Conservation (phyloP, 805 yeast genomes). For the Yarrowia sp. region DNA sequence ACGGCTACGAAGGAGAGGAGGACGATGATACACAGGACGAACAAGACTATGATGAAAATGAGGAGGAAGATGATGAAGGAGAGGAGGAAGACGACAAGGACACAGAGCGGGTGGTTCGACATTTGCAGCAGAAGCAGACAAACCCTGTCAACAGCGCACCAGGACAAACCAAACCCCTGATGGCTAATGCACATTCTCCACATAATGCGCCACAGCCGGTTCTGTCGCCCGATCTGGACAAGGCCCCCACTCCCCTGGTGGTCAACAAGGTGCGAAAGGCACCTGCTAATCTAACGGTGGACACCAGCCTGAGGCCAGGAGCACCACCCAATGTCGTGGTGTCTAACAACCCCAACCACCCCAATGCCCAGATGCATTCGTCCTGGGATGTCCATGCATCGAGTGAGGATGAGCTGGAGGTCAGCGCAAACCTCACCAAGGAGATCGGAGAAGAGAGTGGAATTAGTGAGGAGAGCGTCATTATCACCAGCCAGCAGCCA, state of each 20-base stretch:
- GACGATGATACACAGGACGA: constrained; percentile 27
- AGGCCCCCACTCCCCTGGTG: constrained; percentile 16
- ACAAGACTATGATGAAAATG: constrained; percentile 21
- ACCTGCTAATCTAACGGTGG: constrained; percentile 14
- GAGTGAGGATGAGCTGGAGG: neutral
- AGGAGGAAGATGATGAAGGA: constrained; percentile 22
- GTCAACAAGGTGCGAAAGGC: constrained; percentile 19
- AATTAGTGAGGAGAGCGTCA: constrained; percentile 4
- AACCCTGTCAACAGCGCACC: neutral
- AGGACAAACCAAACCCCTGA: neutral
- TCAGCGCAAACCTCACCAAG: neutral
- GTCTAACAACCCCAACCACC: constrained; percentile 20
- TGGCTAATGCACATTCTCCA: neutral
- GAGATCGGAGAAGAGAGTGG: neutral
- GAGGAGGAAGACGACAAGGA: constrained; percentile 16
- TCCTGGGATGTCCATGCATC: constrained; percentile 21
- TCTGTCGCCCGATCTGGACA: constrained; percentile 18
- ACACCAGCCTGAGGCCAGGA: neutral
- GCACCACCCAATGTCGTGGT: neutral
- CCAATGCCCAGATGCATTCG: constrained; percentile 22
- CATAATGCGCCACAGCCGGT: constrained; percentile 14
- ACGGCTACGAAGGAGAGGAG: constrained; percentile 31
- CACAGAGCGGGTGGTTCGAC: neutral
- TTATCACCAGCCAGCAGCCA: constrained; percentile 9
- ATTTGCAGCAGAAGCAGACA: neutral